phyloP scores from a whole-genome alignment of 768 basidiomycete species.

The Amanita pseudoporphyria region DNA sequence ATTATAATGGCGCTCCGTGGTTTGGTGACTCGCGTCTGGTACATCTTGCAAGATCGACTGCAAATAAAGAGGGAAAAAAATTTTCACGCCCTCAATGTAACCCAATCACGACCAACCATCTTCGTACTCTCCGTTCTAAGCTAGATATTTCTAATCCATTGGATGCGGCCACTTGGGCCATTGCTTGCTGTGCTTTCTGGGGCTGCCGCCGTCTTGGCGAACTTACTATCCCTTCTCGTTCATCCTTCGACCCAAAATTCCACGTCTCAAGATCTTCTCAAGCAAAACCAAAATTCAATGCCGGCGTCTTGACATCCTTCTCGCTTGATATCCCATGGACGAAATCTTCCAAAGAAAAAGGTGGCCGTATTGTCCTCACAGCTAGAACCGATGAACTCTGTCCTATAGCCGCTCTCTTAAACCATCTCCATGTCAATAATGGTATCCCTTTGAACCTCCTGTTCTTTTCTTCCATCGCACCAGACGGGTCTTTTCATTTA shows the following conservation, averaged over 20 bases:
- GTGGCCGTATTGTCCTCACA: constrained; percentile 10
- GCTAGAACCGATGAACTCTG: constrained; percentile 11
- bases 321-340: constrained; percentile 23
- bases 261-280: constrained; percentile 2
- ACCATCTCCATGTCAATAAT: constrained; percentile 15
- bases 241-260: constrained; percentile 8
- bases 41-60: constrained; percentile 7
- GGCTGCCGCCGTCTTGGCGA: constrained; percentile 23
- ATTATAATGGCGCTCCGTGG: constrained; percentile 25
- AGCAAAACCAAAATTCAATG: background rate
- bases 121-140: constrained; percentile 13
- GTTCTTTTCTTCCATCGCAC: constrained; percentile 7
- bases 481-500: constrained; percentile 1
- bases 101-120: constrained; percentile 26
- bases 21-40: constrained; percentile 20
- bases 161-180: constrained; percentile 26
- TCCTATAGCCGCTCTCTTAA: constrained; percentile 11
- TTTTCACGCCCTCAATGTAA: constrained; percentile 13
- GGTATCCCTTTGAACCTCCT: constrained; percentile 13
- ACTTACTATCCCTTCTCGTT: constrained; percentile 12
- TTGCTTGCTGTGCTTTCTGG: constrained; percentile 25
- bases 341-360: constrained; percentile 16
- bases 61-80: constrained; percentile 15
- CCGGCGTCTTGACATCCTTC: constrained; percentile 5
- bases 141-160: constrained; percentile 19